Conservation (phyloP, 1,284 basidiomycete genomes). For the Malassezia globosa region DNA sequence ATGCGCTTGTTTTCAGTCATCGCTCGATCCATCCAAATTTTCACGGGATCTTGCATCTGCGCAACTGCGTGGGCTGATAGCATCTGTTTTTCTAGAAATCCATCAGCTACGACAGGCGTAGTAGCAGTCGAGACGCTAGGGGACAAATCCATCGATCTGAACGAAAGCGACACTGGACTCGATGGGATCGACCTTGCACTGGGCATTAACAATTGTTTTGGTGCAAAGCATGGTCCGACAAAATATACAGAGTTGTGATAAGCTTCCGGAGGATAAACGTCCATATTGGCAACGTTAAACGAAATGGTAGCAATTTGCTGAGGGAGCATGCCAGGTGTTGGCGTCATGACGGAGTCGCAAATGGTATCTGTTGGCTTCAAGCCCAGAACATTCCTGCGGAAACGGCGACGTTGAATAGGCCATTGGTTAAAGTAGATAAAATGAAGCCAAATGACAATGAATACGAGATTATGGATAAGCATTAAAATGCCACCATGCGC, state of each 20-base stretch:
- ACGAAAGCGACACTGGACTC: background rate
- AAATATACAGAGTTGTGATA: conserved; percentile 22
- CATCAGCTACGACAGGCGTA: conserved; percentile 12
- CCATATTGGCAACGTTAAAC: conserved; percentile 22
- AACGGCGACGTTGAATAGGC: conserved; percentile 13
- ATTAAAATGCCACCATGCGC: conserved; percentile 17
- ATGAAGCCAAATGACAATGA: conserved; percentile 14
- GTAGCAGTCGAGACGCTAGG: conserved; percentile 6
- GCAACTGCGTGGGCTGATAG: background rate
- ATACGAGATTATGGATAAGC: conserved; percentile 17
- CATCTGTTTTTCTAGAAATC: conserved; percentile 17
- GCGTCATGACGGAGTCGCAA: conserved; percentile 23
- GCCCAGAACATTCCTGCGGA: conserved; percentile 18
- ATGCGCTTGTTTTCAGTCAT: conserved; percentile 23
- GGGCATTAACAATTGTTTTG: background rate
- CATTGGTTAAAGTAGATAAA: conserved; percentile 18
- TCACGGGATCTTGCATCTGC: conserved; percentile 11
- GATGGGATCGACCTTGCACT: conserved; percentile 2
- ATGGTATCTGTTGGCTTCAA: conserved; percentile 20
- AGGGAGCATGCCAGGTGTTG: conserved; percentile 18
- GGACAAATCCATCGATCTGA: background rate
- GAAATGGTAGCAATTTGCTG: conserved; percentile 20
- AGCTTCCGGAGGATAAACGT: conserved; percentile 14
- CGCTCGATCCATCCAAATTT: conserved; percentile 27
- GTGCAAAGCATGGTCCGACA: conserved; percentile 21